Evolutionary conservation across 2,329 filamentous ascomycete species (phyloP).

Genomic region (Clarireedia homoeocarpa): DNA sequence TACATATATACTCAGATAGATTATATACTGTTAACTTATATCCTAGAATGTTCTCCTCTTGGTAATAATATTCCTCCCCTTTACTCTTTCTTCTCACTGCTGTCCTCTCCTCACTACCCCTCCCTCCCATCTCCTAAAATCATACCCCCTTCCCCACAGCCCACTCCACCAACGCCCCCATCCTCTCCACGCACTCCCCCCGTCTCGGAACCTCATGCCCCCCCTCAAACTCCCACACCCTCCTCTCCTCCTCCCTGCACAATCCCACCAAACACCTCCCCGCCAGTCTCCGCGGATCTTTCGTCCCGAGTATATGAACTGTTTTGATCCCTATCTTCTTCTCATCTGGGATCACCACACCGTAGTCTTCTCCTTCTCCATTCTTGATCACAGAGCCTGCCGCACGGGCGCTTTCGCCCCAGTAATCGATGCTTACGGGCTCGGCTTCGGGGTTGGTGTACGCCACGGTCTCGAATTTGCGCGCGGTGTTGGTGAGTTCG

Average conservation of each 20-base stretch:
- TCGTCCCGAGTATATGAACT: conserved; percentile 35
- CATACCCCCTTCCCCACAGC: neutral
- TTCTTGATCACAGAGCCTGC: neutral
- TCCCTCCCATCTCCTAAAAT: too few relatives aligned
- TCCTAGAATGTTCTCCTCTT: too few relatives aligned
- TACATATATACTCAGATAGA: too few relatives aligned
- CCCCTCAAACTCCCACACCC: conserved; percentile 33
- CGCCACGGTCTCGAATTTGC: conserved; percentile 25
- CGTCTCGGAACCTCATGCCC: conserved; percentile 37
- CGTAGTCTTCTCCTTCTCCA: neutral
- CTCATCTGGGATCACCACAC: conserved; percentile 6
- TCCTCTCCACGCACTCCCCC: neutral
- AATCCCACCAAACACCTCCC: conserved; percentile 32
- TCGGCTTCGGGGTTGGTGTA: too few relatives aligned
- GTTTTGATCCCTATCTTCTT: conserved; percentile 32
- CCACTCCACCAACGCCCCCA: conserved; percentile 17
- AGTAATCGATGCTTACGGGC: neutral
- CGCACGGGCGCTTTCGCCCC: neutral
- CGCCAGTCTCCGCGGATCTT: conserved; percentile 33
- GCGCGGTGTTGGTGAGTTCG: conserved; percentile 8
- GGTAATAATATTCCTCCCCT: too few relatives aligned
- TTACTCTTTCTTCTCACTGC: too few relatives aligned
- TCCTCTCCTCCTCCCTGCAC: conserved; percentile 25
- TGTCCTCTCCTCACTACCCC: too few relatives aligned
- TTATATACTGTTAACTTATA: too few relatives aligned